These are phyloP conservation scores for Erysimum cheiranthoides DNA, from an alignment of 345 rosid species.

Conservation along the genomic window DNA sequence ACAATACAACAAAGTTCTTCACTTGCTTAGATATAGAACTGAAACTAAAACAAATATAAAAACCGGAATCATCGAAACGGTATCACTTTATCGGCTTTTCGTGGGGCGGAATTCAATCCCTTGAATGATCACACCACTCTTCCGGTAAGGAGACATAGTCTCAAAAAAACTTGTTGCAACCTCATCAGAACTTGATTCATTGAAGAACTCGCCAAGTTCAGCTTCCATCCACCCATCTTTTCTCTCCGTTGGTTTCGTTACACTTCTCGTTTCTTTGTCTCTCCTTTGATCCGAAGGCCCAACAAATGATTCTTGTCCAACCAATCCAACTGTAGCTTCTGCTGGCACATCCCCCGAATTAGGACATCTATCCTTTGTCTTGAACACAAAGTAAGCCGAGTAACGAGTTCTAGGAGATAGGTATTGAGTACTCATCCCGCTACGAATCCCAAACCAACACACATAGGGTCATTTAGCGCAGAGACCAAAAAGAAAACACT, in stretches of 20 bases:
- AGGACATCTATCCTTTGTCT: not conserved
- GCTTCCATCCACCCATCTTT: constrained; percentile 22
- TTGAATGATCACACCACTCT: constrained; percentile 36
- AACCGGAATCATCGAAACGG: not conserved
- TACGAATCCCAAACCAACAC: constrained; percentile 19
- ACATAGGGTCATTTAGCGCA: too few species aligned
- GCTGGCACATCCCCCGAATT: not conserved
- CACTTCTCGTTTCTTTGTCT: not conserved
- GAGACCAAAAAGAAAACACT: too few species aligned
- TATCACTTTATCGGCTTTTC: not conserved
- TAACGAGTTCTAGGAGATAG: constrained; percentile 25
- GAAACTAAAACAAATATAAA: not conserved
- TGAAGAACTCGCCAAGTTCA: constrained; percentile 15
- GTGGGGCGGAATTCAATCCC: constrained; percentile 27
- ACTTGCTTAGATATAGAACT: too few species aligned
- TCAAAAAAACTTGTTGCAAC: constrained; percentile 34
- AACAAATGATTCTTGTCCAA: not conserved
- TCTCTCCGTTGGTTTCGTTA: not conserved
- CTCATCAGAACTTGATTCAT: not conserved
- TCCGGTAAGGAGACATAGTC: constrained; percentile 49
- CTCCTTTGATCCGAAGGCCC: not conserved
- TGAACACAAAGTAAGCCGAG: constrained; percentile 30
- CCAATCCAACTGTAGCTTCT: not conserved
- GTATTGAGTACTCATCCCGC: not conserved
- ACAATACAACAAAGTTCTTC: not conserved